phyloP scores from a whole-genome alignment of 148 eudicot genomes.

The Polygonum maritimum region DNA sequence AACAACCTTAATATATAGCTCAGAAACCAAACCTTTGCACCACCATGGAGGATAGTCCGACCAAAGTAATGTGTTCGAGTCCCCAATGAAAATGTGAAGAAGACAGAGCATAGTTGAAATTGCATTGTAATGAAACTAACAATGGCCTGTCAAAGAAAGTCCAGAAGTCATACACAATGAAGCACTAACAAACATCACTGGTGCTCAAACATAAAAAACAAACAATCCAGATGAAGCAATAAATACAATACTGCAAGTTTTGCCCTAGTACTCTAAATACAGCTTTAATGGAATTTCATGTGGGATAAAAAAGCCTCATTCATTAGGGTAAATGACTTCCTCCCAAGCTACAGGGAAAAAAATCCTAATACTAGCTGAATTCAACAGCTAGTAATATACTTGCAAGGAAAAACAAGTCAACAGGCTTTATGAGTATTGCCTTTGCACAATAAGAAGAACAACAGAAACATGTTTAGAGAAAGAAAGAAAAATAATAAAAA shows the following conservation, averaged over 20 bases:
- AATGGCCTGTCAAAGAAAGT: conserved; percentile 50
- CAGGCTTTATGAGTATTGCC: no score
- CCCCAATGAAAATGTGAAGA: conserved; percentile 96
- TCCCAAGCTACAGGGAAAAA: no score
- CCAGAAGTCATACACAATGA: neutral
- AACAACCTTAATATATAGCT: no score
- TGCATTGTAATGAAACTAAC: conserved; percentile 97
- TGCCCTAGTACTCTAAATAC: neutral
- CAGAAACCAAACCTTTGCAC: conserved; percentile 66
- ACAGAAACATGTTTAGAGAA: no score
- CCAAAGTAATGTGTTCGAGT: conserved; percentile 97
- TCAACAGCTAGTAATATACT: no score
- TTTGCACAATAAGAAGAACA: no score
- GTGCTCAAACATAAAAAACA: neutral
- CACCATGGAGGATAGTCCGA: conserved; percentile 97
- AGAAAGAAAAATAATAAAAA: no score
- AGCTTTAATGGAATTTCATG: neutral
- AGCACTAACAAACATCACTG: neutral
- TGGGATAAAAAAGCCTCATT: no score
- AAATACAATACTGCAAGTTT: neutral
- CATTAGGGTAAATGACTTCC: no score
- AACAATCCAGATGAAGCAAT: neutral
- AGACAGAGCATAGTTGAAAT: conserved; percentile 84
- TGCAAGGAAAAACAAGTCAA: no score
- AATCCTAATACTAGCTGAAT: no score